A percentile compares a stretch with the other conserved stretches of the same genome.
These are phyloP conservation scores for Pichia sp. DNA, from an alignment of 1,139 yeast genomes.

Conservation along the genomic window DNA sequence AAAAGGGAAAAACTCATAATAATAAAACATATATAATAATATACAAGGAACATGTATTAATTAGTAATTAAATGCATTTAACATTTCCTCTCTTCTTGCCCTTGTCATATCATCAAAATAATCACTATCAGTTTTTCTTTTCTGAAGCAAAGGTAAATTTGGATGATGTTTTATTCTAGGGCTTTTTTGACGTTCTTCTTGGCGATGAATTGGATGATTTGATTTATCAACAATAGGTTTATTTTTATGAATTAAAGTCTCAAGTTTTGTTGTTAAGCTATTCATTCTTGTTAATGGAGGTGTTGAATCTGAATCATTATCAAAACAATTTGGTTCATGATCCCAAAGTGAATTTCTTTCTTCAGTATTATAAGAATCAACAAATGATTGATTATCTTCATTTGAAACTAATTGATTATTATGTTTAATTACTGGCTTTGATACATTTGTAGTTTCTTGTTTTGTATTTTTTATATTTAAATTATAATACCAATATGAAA, in stretches of 20 bases:
- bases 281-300: constrained; percentile 4
- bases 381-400: background rate
- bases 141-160: constrained; percentile 7
- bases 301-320: background rate
- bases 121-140: background rate
- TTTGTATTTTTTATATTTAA: background rate
- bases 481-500: constrained; percentile 3
- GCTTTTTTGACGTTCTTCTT: constrained; percentile 4
- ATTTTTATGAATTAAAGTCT: constrained; percentile 4
- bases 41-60: background rate
- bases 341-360: background rate
- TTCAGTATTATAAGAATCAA: background rate
- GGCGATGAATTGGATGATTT: constrained; percentile 10
- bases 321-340: background rate
- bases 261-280: constrained; percentile 5
- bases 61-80: constrained; percentile 13
- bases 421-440: background rate
- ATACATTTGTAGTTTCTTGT: background rate
- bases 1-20: no score
- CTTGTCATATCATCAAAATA: constrained; percentile 15
- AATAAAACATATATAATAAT: background rate
- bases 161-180: constrained; percentile 6
- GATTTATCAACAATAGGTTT: constrained; percentile 2
- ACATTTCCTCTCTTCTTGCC: constrained; percentile 14
- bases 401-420: background rate